Percentiles rank a stretch among this genome's conserved stretches.
phyloP scores from a whole-genome alignment of 1,284 basidiomycete genomes.

The Mycena sp. region DNA sequence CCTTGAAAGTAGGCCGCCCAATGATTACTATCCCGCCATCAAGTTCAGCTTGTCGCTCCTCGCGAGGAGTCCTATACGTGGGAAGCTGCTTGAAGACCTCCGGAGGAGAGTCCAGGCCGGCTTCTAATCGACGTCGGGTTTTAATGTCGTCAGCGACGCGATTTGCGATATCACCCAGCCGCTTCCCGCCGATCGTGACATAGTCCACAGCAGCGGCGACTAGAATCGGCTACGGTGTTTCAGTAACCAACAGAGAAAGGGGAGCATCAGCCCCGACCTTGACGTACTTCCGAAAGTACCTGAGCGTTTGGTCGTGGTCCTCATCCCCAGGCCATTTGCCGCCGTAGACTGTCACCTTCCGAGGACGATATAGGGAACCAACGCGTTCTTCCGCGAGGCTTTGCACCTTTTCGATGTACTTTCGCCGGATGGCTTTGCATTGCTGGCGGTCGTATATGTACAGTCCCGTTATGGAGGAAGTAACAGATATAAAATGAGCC shows the following conservation, averaged over 20 bases:
- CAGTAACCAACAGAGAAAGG: slow-evolving; percentile 22
- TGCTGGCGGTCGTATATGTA: slow-evolving; percentile 89
- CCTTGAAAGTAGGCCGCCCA: slow-evolving; percentile 94
- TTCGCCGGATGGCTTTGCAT: slow-evolving; percentile 79
- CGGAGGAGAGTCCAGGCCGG: slow-evolving; percentile 67
- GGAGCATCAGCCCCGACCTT: slow-evolving; percentile 70
- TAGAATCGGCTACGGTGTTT: slow-evolving; percentile 79
- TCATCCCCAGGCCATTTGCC: slow-evolving; percentile 96
- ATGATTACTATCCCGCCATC: slow-evolving; percentile 88
- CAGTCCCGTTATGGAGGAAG: slow-evolving; percentile 74
- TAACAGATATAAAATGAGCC: slow-evolving; percentile 91
- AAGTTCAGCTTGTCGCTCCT: slow-evolving; percentile 69
- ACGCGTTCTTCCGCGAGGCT: slow-evolving; percentile 77
- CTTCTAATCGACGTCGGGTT: slow-evolving; percentile 67
- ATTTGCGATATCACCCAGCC: slow-evolving; percentile 85
- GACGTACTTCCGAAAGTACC: slow-evolving; percentile 95
- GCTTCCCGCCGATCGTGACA: slow-evolving; percentile 83
- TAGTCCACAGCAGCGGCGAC: slow-evolving; percentile 96
- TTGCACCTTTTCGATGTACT: slow-evolving; percentile 85
- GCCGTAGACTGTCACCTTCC: slow-evolving; percentile 89
- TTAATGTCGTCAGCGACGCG: slow-evolving; percentile 81
- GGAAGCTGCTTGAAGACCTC: slow-evolving; percentile 60
- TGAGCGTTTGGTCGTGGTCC: slow-evolving; percentile 85
- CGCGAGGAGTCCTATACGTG: slow-evolving; percentile 64
- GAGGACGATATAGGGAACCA: slow-evolving; percentile 72